Evolutionary conservation across 1,284 basidiomycete genomes (phyloP).

Genomic region (Irpex sp.): DNA sequence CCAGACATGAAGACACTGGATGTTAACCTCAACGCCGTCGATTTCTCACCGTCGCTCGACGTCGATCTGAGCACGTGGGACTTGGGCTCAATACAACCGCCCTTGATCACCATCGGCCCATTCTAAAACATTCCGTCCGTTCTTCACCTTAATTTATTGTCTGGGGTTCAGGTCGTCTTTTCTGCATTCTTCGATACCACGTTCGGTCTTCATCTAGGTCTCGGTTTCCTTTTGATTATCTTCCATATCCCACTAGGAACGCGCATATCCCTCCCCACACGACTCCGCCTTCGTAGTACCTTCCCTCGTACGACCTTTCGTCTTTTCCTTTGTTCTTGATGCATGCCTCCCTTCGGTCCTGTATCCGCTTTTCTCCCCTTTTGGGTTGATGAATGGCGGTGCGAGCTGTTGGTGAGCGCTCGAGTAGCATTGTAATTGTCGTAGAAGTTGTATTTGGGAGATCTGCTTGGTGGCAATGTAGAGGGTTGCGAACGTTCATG

Average conservation of each 20-base stretch:
- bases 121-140: constrained; percentile 18
- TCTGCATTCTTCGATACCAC: constrained; percentile 5
- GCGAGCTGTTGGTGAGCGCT: constrained; percentile 36
- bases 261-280: constrained; percentile 11
- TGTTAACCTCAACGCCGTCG: constrained; percentile 25
- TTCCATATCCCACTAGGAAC: neutral
- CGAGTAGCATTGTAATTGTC: constrained; percentile 13
- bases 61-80: constrained; percentile 34
- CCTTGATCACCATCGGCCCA: constrained; percentile 24
- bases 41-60: constrained; percentile 35
- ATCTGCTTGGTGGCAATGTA: neutral
- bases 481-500: constrained; percentile 3
- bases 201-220: constrained; percentile 4
- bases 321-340: constrained; percentile 14
- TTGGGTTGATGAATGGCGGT: constrained; percentile 35
- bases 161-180: constrained; percentile 4
- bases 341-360: constrained; percentile 23
- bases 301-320: constrained; percentile 5
- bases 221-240: constrained; percentile 2
- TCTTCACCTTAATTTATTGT: constrained; percentile 6
- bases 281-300: constrained; percentile 14
- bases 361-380: constrained; percentile 32
- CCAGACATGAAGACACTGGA: constrained; percentile 27
- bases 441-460: neutral
- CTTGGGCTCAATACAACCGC: constrained; percentile 14